Evolutionary conservation across 2,329 filamentous ascomycete species (phyloP), one percentile per base, ranked within the genome.

Genomic region (Nothophoma quercina): DNA sequence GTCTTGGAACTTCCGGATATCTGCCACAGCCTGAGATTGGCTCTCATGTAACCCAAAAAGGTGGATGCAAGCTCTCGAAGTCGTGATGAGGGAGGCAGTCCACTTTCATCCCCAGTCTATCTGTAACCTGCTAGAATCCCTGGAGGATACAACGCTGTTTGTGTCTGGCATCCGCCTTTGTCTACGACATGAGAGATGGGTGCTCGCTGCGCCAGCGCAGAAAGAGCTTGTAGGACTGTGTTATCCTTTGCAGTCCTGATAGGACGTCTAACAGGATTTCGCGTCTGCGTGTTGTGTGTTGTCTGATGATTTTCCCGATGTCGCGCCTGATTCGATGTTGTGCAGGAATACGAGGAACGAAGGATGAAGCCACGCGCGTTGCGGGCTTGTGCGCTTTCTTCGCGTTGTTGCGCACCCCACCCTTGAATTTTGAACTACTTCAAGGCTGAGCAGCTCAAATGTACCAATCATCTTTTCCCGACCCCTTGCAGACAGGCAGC

Each of bases 241-340:
- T 22, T 8, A 13, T 16, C 10, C 19, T 9, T 9, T n/a, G n/a
- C n/a, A n/a, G n/a, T n/a, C n/a, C n/a, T n/a, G n/a, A n/a, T n/a
- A n/a, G n/a, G n/a, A n/a, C n/a, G n/a, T n/a, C n/a, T n/a, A n/a
- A n/a, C n/a, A n/a, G n/a, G n/a, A n/a, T n/a, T n/a, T n/a, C n/a
- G n/a, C n/a, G n/a, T n/a, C n/a, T n/a, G 1, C 10, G 25, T 13
- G 15, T 51, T 9, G 22, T 18, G 18, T 43, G 50, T n/a, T 9
- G 50, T 43, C 26, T 13, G 13, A 30, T 8, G 50, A 53, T 53
- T 39, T 53, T 22, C 36, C 50, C 50, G 50, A 52, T 30, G 22
- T 43, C 26, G 32, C 28, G 50, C 39, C 50, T 32, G 25, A n/a
- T 21, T 12, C 33, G 18, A 53, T 53, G 43, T 22, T 33, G 30